phyloP scores from a whole-genome alignment of 75 land plant species.

The Cryptomeria japonica region DNA sequence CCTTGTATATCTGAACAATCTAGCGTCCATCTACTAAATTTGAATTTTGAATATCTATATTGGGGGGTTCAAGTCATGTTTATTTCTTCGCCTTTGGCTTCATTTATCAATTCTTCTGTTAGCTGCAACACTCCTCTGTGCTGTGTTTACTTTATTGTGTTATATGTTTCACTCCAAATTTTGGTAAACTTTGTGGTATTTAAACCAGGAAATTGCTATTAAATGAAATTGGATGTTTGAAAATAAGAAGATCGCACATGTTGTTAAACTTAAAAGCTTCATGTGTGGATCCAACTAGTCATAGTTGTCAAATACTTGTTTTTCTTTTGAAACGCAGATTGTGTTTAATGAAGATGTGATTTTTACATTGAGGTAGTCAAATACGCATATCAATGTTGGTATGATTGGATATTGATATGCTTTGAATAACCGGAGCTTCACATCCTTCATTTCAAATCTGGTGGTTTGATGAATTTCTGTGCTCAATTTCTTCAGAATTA shows the following conservation, averaged over 20 bases:
- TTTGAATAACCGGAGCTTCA: not conserved
- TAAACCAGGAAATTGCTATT: not conserved
- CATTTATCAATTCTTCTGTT: not conserved
- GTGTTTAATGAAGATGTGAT: not conserved
- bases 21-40: not conserved
- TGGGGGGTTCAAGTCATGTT: not conserved
- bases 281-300: not conserved
- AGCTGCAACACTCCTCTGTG: not conserved
- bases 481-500: not conserved
- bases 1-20: not conserved
- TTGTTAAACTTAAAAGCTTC: not conserved
- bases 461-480: not conserved
- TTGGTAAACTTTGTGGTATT: not conserved
- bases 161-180: not conserved
- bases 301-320: not conserved
- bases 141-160: not conserved
- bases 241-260: not conserved
- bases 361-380: not conserved
- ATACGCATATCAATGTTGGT: not conserved
- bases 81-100: not conserved
- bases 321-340: not conserved
- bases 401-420: not conserved
- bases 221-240: not conserved
- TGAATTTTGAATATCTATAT: not conserved
- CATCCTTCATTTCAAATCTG: not conserved